Base-by-base conservation (phyloP, 2,329 filamentous ascomycete species). In the Pleurostoma richardsiae region DNA sequence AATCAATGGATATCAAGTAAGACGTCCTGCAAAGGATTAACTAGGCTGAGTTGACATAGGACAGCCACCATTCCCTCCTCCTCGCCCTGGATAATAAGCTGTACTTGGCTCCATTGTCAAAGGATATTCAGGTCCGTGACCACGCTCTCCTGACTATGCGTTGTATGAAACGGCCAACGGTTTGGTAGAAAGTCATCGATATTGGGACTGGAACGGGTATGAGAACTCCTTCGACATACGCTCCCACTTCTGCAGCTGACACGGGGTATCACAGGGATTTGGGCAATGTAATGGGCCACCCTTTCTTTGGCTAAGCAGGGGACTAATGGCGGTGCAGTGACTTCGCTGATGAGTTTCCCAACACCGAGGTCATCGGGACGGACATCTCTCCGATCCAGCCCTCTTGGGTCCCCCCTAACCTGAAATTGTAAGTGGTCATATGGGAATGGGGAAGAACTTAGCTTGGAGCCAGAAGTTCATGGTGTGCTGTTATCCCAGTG, bases 141-240 rank as follows among this genome's bases (percentile, higher is more conserved):
- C 33, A 36, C n/a, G 8, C 33, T 8, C 33, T 36, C 8, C 33
- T 8, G n/a, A 36, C 33, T 36, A 8, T 36, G 33, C 8, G 33
- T 36, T 8, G 33, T 36, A 8, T n/a, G 33, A n/a, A 8, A 8
- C 8, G 8, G n/a, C 33, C n/a, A n/a, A 36, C 33, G 33, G 33
- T n/a, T 8, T 8, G 33, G 28, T 29, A 58, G 51, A 56, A 55
- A 52, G 57, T 77, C 11, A 59, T 81, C 29, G 76, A 81, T 53
- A 62, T 80, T 39, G 72, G 77, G 40, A 79, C 78, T 5, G 78
- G 80, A 33, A 76, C 74, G 4, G 33, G 33, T 36, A 36, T 19
- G n/a, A 36, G 33, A 8, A 36, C 33, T 36, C 8, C 33, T n/a
- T 36, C n/a, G 33, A 36, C n/a, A 36, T n/a, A 36, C 19, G 19